These are phyloP conservation scores for Phytophthora sansomeana DNA, from an alignment of 352 stramenopile genomes.

Conservation along the genomic window DNA sequence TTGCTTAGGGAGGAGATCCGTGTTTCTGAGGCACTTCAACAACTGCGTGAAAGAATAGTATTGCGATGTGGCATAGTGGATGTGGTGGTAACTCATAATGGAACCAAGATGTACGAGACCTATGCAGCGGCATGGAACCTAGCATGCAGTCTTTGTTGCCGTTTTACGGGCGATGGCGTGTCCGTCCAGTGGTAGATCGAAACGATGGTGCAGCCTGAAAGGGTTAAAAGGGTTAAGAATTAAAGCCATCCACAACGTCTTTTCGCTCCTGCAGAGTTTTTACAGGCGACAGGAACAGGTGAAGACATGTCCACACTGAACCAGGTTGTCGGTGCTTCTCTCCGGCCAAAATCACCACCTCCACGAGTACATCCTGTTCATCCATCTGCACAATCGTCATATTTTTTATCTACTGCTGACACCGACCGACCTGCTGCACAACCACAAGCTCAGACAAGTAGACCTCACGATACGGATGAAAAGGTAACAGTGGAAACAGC, in stretches of 20 bases:
- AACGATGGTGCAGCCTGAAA: too few species aligned
- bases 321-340: constrained; percentile 35
- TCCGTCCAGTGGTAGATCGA: background rate
- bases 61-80: background rate
- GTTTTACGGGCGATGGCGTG: background rate
- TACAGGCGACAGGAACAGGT: too few species aligned
- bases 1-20: constrained; percentile 16
- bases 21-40: constrained; percentile 24
- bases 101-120: background rate
- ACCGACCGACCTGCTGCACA: background rate
- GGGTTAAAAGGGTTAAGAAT: too few species aligned
- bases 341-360: constrained; percentile 10
- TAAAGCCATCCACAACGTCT: too few species aligned
- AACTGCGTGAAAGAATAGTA: background rate
- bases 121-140: background rate
- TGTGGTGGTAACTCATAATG: background rate
- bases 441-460: too few species aligned
- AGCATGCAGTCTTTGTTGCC: constrained; percentile 5
- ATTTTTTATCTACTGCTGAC: background rate
- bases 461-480: background rate
- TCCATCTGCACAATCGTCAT: constrained; percentile 1
- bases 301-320: too few species aligned
- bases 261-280: too few species aligned
- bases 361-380: constrained; percentile 19
- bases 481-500: constrained; percentile 18